Percentiles rank a stretch among this genome's conserved stretches.
Conservation (phyloP, 2,329 filamentous ascomycete genomes). For the Incumbomyces lentus region DNA sequence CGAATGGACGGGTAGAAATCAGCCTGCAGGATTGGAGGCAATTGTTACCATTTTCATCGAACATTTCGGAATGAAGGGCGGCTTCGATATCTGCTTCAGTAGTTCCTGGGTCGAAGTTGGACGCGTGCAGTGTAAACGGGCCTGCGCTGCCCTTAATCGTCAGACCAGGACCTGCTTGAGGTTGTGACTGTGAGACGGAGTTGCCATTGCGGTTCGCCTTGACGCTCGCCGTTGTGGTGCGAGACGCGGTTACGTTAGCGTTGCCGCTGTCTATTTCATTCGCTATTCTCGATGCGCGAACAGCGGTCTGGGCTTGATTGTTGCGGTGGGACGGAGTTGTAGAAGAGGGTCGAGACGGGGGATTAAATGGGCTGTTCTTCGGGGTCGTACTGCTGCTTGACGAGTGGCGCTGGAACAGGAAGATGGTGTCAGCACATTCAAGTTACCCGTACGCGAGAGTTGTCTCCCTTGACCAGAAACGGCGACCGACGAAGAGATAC, state of each 20-base stretch:
- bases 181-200: not conserved
- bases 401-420: conserved; percentile 26
- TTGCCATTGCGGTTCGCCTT: conserved; percentile 1
- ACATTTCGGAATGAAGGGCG: conserved; percentile 40
- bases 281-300: conserved; percentile 25
- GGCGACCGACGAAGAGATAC: not conserved
- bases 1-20: conserved; percentile 37
- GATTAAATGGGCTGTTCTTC: conserved; percentile 12
- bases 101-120: conserved; percentile 57
- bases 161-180: conserved; percentile 26
- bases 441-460: not conserved
- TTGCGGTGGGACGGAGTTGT: conserved; percentile 14
- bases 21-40: conserved; percentile 46
- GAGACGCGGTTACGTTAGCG: conserved; percentile 25
- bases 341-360: conserved; percentile 21
- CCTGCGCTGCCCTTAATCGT: conserved; percentile 47
- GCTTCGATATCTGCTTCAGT: conserved; percentile 56
- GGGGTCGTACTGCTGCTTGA: conserved; percentile 16
- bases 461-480: not conserved
- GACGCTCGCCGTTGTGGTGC: conserved; percentile 19
- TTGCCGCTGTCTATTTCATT: conserved; percentile 22
- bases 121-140: conserved; percentile 48
- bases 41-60: conserved; percentile 16
- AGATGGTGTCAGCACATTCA: conserved; percentile 10
- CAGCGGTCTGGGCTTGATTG: conserved; percentile 20